A percentile compares a stretch with the other conserved stretches of the same genome.
phyloP scores from a whole-genome alignment of 768 basidiomycete species.

The Astraeus odoratus region DNA sequence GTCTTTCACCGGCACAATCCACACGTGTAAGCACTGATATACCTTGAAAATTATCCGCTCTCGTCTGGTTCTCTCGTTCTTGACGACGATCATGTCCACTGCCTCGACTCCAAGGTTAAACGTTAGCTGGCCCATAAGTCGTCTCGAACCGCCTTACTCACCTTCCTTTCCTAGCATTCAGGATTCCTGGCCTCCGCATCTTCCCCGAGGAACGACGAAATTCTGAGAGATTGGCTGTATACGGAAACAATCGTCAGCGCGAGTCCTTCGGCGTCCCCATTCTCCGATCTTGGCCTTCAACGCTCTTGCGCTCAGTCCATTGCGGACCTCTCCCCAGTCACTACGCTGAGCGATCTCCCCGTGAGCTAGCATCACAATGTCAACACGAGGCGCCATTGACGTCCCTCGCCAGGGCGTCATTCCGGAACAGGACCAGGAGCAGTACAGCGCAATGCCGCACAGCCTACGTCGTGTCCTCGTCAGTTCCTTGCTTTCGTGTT shows the following conservation, averaged over 20 bases:
- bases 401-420: conserved; percentile 20
- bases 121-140: conserved; percentile 6
- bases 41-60: conserved; percentile 4
- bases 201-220: conserved; percentile 8
- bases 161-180: conserved; percentile 3
- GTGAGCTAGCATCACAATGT: conserved; percentile 20
- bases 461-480: conserved; percentile 25
- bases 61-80: conserved; percentile 5
- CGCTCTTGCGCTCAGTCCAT: conserved; percentile 10
- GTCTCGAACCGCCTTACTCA: conserved; percentile 1
- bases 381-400: conserved; percentile 16
- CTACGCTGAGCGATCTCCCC: conserved; percentile 18
- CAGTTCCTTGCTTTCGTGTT: conserved; percentile 7
- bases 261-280: neutral
- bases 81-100: conserved; percentile 6
- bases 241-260: conserved; percentile 25
- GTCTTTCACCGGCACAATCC: conserved; percentile 2
- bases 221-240: conserved; percentile 17
- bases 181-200: conserved; percentile 4
- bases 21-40: conserved; percentile 4
- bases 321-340: conserved; percentile 17
- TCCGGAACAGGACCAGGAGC: conserved; percentile 24
- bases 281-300: neutral
- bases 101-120: conserved; percentile 4
- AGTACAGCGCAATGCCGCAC: conserved; percentile 23